A percentile compares a stretch with the other conserved stretches of the same genome.
phyloP scores from a whole-genome alignment of 2,329 filamentous ascomycete species.

The Aureobasidium namibiae region DNA sequence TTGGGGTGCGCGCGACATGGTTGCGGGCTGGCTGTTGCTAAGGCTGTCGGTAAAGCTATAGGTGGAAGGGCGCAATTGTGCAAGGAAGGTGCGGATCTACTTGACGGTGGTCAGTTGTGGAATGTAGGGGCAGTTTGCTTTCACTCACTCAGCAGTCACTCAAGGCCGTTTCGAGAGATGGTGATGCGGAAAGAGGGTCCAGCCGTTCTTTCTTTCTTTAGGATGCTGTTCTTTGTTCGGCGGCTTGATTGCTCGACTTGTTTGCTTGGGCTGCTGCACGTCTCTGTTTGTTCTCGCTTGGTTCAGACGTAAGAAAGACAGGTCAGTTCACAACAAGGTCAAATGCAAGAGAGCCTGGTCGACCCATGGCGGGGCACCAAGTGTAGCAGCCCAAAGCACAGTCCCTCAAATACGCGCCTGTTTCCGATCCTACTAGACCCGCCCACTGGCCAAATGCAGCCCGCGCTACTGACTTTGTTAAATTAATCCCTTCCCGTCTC shows the following conservation, averaged over 20 bases:
- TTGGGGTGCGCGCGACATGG: constrained; percentile 24
- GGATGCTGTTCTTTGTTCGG: neutral
- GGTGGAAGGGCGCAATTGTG: neutral
- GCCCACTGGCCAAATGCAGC: constrained; percentile 2
- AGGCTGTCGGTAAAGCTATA: neutral
- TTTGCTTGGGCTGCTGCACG: neutral
- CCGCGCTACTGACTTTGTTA: neutral
- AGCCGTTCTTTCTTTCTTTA: constrained; percentile 9
- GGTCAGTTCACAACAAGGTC: neutral
- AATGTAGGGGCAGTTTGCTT: neutral
- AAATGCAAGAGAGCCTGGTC: neutral
- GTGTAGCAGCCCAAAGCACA: constrained; percentile 12
- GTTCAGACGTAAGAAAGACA: neutral
- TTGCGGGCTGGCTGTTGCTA: constrained; percentile 5
- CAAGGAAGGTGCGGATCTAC: neutral
- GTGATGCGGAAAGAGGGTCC: constrained; percentile 7
- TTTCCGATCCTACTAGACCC: constrained; percentile 6
- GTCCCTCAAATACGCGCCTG: constrained; percentile 7
- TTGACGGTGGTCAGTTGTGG: neutral
- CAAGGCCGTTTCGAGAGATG: neutral
- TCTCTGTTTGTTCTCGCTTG: neutral
- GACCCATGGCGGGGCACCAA: neutral
- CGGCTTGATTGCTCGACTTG: neutral
- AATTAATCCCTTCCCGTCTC: neutral
- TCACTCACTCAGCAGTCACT: neutral